Evolutionary conservation across 345 rosid species (phyloP), one percentile per base, ranked within the genome.

Genomic region (Corchorus capsularis): DNA sequence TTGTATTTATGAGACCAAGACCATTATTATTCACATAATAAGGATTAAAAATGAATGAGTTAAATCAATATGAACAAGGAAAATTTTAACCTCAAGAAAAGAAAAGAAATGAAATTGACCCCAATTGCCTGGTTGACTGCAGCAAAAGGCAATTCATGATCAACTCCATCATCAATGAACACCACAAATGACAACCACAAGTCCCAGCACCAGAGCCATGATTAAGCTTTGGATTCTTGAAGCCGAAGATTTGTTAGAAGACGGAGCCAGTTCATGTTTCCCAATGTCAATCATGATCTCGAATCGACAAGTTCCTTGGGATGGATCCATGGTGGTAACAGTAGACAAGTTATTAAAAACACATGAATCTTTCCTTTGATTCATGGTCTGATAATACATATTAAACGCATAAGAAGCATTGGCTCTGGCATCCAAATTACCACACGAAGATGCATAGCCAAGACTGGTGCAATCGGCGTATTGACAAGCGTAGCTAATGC

Each of bases 341-440:
- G 20, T 19, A 3, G 85, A 76, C 2, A 82, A 71, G 35, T 83
- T 85, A 49, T 78, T 72, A 64, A 93, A 93, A 0, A 60, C 19
- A n/a, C 96, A 93, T 0, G 90, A 27, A 27, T 78, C 96, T 68
- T 77, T 75, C 22, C 81, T 83, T 66, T 93, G 97, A 76, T 93
- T 81, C 94, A 87, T 83, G 6, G 82, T 84, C 85, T 93, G 96
- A 35, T 79, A 93, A 56, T 89, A 93, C 93, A 85, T 73, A 53
- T 93, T 93, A 32, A 93, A 93, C 2, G 97, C 91, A 34, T 91
- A 91, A 7, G 97, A 93, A 0, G 94, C 96, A n/a, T 93, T 91
- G 69, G 78, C 80, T 2, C 61, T 63, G 0, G 79, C 61, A 55
- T 93, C 93, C 0, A 93, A 53, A 5, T 17, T 78, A 1, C 87